Evolutionary conservation across 1,284 basidiomycete genomes (phyloP), one percentile per base, ranked within the genome.

Genomic region (Apiotrichum akiyoshidainum): DNA sequence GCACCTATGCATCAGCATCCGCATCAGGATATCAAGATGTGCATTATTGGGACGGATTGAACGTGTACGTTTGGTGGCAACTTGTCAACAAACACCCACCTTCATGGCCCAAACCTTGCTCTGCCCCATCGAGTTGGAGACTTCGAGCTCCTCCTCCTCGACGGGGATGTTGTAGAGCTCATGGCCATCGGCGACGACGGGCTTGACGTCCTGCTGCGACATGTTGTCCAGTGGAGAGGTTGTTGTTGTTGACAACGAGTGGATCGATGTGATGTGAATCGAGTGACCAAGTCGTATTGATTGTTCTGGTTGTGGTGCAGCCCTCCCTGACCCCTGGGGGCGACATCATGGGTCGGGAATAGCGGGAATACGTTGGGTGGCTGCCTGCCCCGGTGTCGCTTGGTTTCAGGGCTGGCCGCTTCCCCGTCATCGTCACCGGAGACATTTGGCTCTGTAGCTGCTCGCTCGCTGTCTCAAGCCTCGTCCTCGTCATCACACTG

Each of bases 61-160:
- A n/a, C 8, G 13, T 46, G 21, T 22, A 33, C 31, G 45, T 26
- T 40, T 19, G 48, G 48, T 50, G 48, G 42, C 34, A 12, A 19
- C 3, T 21, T 2, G 19, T 22, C 21, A 14, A 35, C 14, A 10
- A 13, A 35, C 17, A 52, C 48, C 22, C 52, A 66, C 65, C 63
- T 74, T 74, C 47, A 76, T 58, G 16, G 72, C 70, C 75, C 75
- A 76, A n/a, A 72, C 67, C 35, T 68, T 69, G 26, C 63, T 63
- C 21, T 57, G 54, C 51, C 64, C 63, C 55, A 66, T 58, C 21
- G 54, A 50, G 14, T 44, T 45, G 1, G 60, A 59, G 21, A 73
- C 61, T 17, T 58, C 60, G 19, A 75, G 63, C 42, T 66, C 60
- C 60, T 75, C 74, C 45, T 73, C 69, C 37, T 71, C 64, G 49